Percentiles rank a stretch among this genome's conserved stretches.
phyloP scores from a whole-genome alignment of 2,329 filamentous ascomycete genomes.

The Chaetomium olivaceum region DNA sequence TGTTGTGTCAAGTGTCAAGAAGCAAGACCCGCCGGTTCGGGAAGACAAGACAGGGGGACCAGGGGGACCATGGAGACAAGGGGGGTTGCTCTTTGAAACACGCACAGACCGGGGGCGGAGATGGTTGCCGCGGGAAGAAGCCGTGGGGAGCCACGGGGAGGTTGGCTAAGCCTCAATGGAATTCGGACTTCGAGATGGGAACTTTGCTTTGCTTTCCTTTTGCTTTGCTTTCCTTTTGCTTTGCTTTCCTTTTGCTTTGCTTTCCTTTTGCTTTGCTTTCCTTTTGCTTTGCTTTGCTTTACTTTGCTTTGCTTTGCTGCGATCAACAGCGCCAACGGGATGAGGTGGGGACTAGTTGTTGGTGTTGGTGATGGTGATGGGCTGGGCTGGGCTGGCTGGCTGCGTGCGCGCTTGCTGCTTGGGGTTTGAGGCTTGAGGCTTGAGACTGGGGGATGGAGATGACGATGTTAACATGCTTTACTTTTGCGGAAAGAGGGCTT shows the following conservation, averaged over 20 bases:
- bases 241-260: too few relatives aligned
- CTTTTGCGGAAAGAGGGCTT: neutral
- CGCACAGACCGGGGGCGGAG: slow-evolving; percentile 2
- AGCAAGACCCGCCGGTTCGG: slow-evolving; percentile 12
- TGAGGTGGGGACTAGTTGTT: neutral
- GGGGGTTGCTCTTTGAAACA: slow-evolving; percentile 3
- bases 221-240: too few relatives aligned
- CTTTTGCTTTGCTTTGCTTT: too few relatives aligned
- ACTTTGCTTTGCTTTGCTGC: too few relatives aligned
- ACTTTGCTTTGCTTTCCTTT: neutral
- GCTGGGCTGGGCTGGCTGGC: too few relatives aligned
- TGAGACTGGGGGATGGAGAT: neutral
- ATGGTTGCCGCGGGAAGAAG: neutral
- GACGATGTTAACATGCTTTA: neutral
- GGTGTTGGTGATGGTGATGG: neutral
- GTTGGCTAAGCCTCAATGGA: slow-evolving; percentile 9
- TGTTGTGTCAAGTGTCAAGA: neutral
- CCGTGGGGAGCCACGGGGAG: neutral
- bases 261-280: neutral
- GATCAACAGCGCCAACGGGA: neutral
- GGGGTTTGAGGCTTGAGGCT: too few relatives aligned
- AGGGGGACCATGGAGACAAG: too few relatives aligned
- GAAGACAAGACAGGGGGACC: neutral
- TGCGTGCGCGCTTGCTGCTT: too few relatives aligned
- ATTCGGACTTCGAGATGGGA: neutral